Conservation (phyloP, 345 rosid genomes). For the Brassica rapa region DNA sequence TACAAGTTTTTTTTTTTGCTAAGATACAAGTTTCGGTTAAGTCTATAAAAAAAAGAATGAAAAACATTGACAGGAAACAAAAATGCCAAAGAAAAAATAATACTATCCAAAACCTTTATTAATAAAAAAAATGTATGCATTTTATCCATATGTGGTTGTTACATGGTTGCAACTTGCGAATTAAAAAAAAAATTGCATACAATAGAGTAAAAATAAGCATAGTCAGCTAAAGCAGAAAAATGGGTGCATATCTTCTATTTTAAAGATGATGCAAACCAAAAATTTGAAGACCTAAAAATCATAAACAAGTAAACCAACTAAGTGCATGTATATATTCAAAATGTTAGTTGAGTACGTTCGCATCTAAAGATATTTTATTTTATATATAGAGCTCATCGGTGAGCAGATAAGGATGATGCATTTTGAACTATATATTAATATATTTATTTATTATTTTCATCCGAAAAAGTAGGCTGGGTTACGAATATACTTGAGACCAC, state of each 20-base stretch:
- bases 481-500: not conserved
- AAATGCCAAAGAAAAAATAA: not conserved
- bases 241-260: not conserved
- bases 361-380: slow-evolving; percentile 3
- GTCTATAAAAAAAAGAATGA: not conserved
- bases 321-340: slow-evolving; percentile 5
- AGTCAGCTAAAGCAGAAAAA: not conserved
- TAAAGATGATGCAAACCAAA: not conserved
- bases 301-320: not conserved
- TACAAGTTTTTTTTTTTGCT: not conserved
- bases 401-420: slow-evolving; percentile 34
- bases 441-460: slow-evolving; percentile 9
- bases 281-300: not conserved
- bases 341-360: not conserved
- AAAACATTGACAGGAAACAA: not conserved
- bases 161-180: not conserved
- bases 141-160: not conserved
- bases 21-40: not conserved
- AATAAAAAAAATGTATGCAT: not conserved
- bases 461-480: not conserved
- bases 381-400: not conserved
- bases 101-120: not conserved
- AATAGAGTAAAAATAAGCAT: not conserved
- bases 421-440: slow-evolving; percentile 11
- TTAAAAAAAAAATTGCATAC: not conserved